Base-by-base conservation (phyloP, 2,329 filamentous ascomycete genomes). In the Dichotomopilus funicola region DNA sequence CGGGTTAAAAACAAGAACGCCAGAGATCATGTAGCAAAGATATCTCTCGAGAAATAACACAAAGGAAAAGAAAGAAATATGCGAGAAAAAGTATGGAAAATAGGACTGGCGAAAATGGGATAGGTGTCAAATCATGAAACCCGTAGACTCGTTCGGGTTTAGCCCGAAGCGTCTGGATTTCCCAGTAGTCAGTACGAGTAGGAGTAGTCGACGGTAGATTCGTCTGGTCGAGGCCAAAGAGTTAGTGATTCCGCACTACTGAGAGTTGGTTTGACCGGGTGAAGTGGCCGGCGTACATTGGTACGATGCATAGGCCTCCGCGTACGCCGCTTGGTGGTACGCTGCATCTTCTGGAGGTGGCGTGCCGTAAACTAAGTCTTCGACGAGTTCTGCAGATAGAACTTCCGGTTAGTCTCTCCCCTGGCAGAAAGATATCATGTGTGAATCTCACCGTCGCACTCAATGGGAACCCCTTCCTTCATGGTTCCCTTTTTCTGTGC, bases 401-500 rank as follows among this genome's bases (percentile, higher is more conserved):
- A 4, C 33, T 5, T 6, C 27, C 12, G 31, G 50, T 58, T 19
- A 54, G 42, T 41, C 35, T 34, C n/a, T 11, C 49, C 10, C 11
- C n/a, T 7, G 9, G 2, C 3, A 33, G 3, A 27, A 10, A 5
- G 8, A n/a, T 8, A 5, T 12, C 12, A 2, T 13, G 33, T 11
- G n/a, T 1, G 7, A 5, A 13, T 27, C 52, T 46, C n/a, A 61
- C 61, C 61, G 4, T 62, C 47, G 6, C 49, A 50, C 10, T 60
- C 54, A 4, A 60, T 52, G 3, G 49, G 47, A 6, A 62, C 60
- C 1, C 59, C 62, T 0, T 57, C 48, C 38, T 58, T 62, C 12
- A 64, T 57, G 8, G 54, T 54, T 4, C 64, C 64, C 54, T 64
- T 65, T 51, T 65, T 66, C 34, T 61, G 53, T 1, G 63, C 63